Evolutionary conservation across 2,329 filamentous ascomycete genomes (phyloP), one percentile per base, ranked within the genome.

Genomic region (Paecilomyces sp.): DNA sequence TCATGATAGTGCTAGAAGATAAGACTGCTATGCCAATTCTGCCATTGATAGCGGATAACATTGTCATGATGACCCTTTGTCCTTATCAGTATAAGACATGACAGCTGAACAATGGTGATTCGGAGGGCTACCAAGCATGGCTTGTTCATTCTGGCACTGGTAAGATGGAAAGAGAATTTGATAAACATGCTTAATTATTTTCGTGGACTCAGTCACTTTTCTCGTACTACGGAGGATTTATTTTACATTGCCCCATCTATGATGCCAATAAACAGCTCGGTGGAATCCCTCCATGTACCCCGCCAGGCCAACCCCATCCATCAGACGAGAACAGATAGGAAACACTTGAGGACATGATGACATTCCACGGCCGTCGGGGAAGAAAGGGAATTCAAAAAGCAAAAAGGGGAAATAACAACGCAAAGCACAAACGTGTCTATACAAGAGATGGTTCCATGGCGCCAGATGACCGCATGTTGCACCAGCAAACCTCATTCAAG

Each of bases 201-300:
- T 25, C 24, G 31, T 50, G 11, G 36, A 25, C 24, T 57, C 31
- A 25, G 24, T 57, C 55, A n/a, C 34, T 25, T 57, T 57, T 57
- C 11, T 28, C 31, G 22, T 57, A 47, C 15, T 41, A 36, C 34
- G 15, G n/a, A 47, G 25, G 55, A 36, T 57, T 41, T 71, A 68
- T 72, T 73, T 73, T 73, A 73, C 71, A 74, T 73, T 73, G 67
- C 66, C 69, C 68, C 69, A 66, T 74, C 71, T 74, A 74, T 73
- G 66, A 72, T 71, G 70, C 67, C 62, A 70, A 68, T 68, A 67
- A 67, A 68, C 64, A 66, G 61, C 62, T 66, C 67, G 64, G 66
- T 64, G 59, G 62, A 61, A 64, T 61, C 62, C 64, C 65, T 66
- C 68, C 70, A 68, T 67, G 66, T 66, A 65, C 63, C 62, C 61